Percentiles rank a stretch among this genome's conserved stretches.
Conservation (phyloP, 495 filamentous ascomycete genomes). For the Hyphodiscus hymeniophilus region DNA sequence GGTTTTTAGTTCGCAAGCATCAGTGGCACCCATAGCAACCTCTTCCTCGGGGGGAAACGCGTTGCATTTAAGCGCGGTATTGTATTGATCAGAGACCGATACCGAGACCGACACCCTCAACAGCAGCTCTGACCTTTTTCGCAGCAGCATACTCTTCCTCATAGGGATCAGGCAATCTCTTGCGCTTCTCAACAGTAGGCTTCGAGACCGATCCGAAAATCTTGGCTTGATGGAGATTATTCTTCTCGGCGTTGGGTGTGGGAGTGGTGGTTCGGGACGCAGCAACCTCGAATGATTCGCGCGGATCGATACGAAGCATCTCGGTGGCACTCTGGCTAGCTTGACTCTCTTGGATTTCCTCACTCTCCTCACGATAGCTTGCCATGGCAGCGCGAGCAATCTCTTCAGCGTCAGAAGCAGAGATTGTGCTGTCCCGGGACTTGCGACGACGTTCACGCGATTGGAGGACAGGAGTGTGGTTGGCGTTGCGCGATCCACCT, state of each 20-base stretch:
- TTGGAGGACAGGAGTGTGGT: constrained; percentile 21
- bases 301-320: constrained; percentile 43
- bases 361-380: constrained; percentile 19
- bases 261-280: constrained; percentile 15
- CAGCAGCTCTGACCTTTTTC: constrained; percentile 8
- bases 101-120: constrained; percentile 16
- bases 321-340: constrained; percentile 42
- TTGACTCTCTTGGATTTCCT: constrained; percentile 20
- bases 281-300: constrained; percentile 22
- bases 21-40: too few species aligned
- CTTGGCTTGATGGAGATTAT: constrained; percentile 17
- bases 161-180: constrained; percentile 14
- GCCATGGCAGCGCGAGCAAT: constrained; percentile 32
- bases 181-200: constrained; percentile 15
- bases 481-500: constrained; percentile 17
- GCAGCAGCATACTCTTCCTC: background rate
- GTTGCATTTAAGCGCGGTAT: too few species aligned
- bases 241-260: constrained; percentile 4
- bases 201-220: constrained; percentile 18
- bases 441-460: constrained; percentile 35
- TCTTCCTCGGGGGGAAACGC: too few species aligned
- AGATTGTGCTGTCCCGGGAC: constrained; percentile 84
- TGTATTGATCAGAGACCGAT: constrained; percentile 10
- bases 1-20: too few species aligned
- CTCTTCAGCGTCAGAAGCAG: constrained; percentile 65